Evolutionary conservation across 805 yeast genomes (phyloP).

Genomic region (Debaryomyces maramus): DNA sequence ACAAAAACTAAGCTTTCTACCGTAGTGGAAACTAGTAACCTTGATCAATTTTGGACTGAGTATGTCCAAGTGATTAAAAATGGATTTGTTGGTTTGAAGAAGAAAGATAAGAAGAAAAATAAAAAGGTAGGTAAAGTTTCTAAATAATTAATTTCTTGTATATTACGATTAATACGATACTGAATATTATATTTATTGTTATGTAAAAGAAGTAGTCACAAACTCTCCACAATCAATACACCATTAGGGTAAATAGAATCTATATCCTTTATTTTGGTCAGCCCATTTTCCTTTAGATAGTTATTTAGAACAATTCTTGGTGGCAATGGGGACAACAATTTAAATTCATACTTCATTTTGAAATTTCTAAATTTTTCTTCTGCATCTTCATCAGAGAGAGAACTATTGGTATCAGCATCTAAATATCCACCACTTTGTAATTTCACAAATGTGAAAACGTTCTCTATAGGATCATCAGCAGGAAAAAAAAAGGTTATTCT

Average conservation of each 20-base stretch:
- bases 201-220: too few relatives aligned
- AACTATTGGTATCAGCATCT: constrained; percentile 17
- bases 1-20: constrained; percentile 68
- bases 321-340: constrained; percentile 37
- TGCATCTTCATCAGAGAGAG: constrained; percentile 23
- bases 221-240: constrained; percentile 59
- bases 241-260: constrained; percentile 49
- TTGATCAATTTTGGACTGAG: constrained; percentile 75
- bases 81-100: constrained; percentile 74
- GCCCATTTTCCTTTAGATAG: constrained; percentile 27
- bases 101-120: constrained; percentile 78
- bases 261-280: constrained; percentile 55
- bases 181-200: neutral
- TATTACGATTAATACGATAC: constrained; percentile 1
- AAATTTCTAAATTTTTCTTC: constrained; percentile 22
- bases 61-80: constrained; percentile 68
- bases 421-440: constrained; percentile 43
- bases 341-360: constrained; percentile 28
- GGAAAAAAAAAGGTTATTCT: constrained; percentile 47
- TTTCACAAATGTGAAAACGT: constrained; percentile 37
- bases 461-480: constrained; percentile 25
- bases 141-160: constrained; percentile 14
- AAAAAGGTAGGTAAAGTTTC: constrained; percentile 47
- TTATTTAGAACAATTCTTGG: constrained; percentile 35
- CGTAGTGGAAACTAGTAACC: constrained; percentile 56